Evolutionary conservation across 2,329 filamentous ascomycete genomes (phyloP).

Genomic region (Calonectria naviculata): DNA sequence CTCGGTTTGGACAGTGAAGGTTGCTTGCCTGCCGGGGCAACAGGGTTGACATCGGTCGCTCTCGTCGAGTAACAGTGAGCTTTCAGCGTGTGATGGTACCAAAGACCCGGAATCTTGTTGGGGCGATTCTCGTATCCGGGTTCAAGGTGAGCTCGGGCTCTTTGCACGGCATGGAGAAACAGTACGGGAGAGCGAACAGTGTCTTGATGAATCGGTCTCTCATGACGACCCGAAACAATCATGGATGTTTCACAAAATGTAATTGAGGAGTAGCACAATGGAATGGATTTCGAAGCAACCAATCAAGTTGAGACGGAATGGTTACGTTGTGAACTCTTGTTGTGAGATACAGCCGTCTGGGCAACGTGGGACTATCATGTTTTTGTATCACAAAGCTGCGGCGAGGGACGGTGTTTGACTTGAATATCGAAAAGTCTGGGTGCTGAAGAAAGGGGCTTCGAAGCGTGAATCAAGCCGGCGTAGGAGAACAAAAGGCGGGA

Average conservation of each 20-base stretch:
- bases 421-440: neutral
- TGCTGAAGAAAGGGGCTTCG: neutral
- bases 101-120: neutral
- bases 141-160: neutral
- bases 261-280: neutral
- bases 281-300: neutral
- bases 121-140: slow-evolving; percentile 7
- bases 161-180: slow-evolving; percentile 6
- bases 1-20: slow-evolving; percentile 23
- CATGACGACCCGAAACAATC: neutral
- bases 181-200: neutral
- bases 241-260: neutral
- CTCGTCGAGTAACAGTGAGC: slow-evolving; percentile 36
- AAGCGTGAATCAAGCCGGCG: neutral
- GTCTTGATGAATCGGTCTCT: neutral
- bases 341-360: slow-evolving; percentile 38
- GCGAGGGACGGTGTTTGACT: neutral
- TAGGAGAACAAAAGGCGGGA: neutral
- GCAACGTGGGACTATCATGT: slow-evolving; percentile 31
- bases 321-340: slow-evolving; percentile 27
- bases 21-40: slow-evolving; percentile 27
- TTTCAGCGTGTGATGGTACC: slow-evolving; percentile 2
- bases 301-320: slow-evolving; percentile 14
- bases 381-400: slow-evolving; percentile 22
- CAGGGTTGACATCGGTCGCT: slow-evolving; percentile 31